Evolutionary conservation across 495 filamentous ascomycete species (phyloP).

Genomic region (Aspergillus haitiensis): DNA sequence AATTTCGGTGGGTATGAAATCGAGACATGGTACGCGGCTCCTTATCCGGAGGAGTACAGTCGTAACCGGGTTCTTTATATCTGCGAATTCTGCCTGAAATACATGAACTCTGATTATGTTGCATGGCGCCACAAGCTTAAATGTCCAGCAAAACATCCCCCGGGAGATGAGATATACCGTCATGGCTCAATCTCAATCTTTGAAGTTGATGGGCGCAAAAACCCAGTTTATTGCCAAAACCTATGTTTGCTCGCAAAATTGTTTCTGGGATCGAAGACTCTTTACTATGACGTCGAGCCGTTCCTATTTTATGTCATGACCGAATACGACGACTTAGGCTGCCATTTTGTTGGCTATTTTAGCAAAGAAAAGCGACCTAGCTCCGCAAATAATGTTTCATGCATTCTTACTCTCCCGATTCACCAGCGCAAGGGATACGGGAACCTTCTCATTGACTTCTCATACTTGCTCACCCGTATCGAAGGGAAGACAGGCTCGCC

Average conservation of each 20-base stretch:
- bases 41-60: slow-evolving; percentile 97
- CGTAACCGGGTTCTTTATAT: slow-evolving; percentile 93
- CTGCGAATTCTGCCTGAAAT: slow-evolving; percentile 98
- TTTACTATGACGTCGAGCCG: slow-evolving; percentile 98
- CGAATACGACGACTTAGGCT: slow-evolving; percentile 88
- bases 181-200: slow-evolving; percentile 91
- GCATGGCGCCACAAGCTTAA: slow-evolving; percentile 98
- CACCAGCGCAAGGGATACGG: slow-evolving; percentile 97
- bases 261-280: slow-evolving; percentile 93
- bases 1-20: slow-evolving; percentile 97
- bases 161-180: slow-evolving; percentile 97
- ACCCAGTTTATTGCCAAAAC: slow-evolving; percentile 97
- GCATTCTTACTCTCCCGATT: slow-evolving; percentile 92
- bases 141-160: slow-evolving; percentile 93
- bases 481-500: slow-evolving; percentile 95
- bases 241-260: slow-evolving; percentile 94
- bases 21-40: slow-evolving; percentile 99
- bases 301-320: slow-evolving; percentile 99
- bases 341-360: slow-evolving; percentile 98
- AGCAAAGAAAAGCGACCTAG: slow-evolving; percentile 98
- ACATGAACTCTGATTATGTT: slow-evolving; percentile 98
- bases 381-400: slow-evolving; percentile 94
- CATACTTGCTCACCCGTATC: slow-evolving; percentile 88
- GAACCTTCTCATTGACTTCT: slow-evolving; percentile 95
- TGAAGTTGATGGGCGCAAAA: slow-evolving; percentile 95